A percentile compares a stretch with the other conserved stretches of the same genome.
phyloP scores from a whole-genome alignment of 345 rosid genomes.

The Linum usitatissimum region DNA sequence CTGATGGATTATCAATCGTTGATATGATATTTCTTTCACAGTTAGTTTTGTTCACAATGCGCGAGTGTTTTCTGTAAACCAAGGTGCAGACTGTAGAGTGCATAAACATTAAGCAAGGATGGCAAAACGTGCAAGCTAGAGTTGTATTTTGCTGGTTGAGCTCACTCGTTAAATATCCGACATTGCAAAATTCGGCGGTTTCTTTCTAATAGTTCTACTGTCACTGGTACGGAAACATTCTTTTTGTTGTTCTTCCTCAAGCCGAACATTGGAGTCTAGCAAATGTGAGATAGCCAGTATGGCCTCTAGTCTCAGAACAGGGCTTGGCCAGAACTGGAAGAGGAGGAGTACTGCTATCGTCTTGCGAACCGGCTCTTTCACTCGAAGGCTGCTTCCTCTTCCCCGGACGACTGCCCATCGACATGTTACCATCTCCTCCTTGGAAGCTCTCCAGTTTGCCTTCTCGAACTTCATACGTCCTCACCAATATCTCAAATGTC shows the following conservation, averaged over 20 bases:
- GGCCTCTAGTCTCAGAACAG: constrained; percentile 71
- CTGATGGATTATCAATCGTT: too few species aligned
- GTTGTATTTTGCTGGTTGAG: too few species aligned
- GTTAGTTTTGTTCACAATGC: too few species aligned
- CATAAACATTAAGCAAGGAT: too few species aligned
- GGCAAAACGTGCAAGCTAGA: too few species aligned
- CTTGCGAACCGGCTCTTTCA: constrained; percentile 24
- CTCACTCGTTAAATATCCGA: too few species aligned
- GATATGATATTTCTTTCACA: not conserved
- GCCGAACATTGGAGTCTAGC: constrained; percentile 60
- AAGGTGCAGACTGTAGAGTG: too few species aligned
- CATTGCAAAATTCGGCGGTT: too few species aligned
- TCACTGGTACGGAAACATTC: too few species aligned
- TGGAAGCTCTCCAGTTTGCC: constrained; percentile 29
- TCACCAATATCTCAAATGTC: constrained; percentile 79
- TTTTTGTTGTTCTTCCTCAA: constrained; percentile 12
- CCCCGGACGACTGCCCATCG: constrained; percentile 34
- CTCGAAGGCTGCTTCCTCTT: constrained; percentile 59
- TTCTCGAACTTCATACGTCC: constrained; percentile 73
- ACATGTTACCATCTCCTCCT: constrained; percentile 26
- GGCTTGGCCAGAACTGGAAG: constrained; percentile 61
- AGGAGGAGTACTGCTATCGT: constrained; percentile 13
- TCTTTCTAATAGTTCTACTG: too few species aligned
- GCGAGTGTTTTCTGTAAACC: too few species aligned
- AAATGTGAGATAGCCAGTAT: constrained; percentile 89